A percentile compares a stretch with the other conserved stretches of the same genome.
Evolutionary conservation across 495 filamentous ascomycete species (phyloP).

Genomic region (Thermothielavioides terrestris): DNA sequence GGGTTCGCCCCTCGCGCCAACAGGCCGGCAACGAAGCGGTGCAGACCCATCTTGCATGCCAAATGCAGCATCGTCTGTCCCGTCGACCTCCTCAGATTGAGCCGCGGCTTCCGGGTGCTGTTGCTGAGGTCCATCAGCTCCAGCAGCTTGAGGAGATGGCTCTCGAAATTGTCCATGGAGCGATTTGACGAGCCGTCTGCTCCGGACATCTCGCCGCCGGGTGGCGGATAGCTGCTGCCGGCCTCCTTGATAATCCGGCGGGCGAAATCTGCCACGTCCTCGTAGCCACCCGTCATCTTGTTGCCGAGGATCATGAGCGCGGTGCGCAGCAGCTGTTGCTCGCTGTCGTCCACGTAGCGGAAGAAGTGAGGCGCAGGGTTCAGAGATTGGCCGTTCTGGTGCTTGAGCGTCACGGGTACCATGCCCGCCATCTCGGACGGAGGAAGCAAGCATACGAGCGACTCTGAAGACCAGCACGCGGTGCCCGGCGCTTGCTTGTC

Average conservation of each 20-base stretch:
- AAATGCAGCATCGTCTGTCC: conserved; percentile 80
- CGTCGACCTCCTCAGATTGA: conserved; percentile 51
- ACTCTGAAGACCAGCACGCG: conserved; percentile 72
- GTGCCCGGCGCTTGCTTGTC: conserved; percentile 67
- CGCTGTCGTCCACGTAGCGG: conserved; percentile 71
- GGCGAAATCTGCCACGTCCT: conserved; percentile 45
- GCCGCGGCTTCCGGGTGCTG: conserved; percentile 54
- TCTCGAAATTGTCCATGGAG: conserved; percentile 43
- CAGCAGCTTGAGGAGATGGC: conserved; percentile 60
- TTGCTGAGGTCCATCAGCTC: conserved; percentile 73
- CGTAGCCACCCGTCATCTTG: conserved; percentile 46
- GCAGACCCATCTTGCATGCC: conserved; percentile 65
- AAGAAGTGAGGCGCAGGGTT: conserved; percentile 46
- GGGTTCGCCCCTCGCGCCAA: conserved; percentile 72
- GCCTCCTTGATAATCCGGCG: conserved; percentile 40
- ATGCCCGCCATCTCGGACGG: conserved; percentile 59
- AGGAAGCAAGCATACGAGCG: conserved; percentile 76
- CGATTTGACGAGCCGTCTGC: conserved; percentile 5
- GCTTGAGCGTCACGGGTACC: conserved; percentile 66
- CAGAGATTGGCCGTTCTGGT: conserved; percentile 32
- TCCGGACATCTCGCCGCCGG: conserved; percentile 10
- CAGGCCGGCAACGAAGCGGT: conserved; percentile 70
- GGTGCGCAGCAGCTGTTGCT: conserved; percentile 58
- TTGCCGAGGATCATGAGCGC: conserved; percentile 49
- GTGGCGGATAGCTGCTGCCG: conserved; percentile 12